Base-by-base conservation (phyloP, 352 stramenopile genomes). In the Pythium aphanidermatum region DNA sequence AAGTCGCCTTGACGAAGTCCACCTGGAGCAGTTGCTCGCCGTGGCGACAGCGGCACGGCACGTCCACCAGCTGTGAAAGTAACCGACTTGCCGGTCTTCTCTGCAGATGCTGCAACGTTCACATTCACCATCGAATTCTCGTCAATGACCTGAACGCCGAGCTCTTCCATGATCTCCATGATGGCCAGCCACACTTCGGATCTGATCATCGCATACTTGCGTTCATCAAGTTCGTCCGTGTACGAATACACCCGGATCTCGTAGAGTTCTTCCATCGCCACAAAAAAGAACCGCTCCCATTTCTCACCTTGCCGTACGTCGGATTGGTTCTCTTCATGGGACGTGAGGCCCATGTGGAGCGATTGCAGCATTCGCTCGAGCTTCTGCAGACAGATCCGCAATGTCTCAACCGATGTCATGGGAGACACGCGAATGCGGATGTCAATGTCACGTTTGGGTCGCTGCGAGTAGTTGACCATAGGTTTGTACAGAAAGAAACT, bases 401-500 rank as follows among this genome's bases (percentile, higher is more conserved):
- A 61, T 9, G 58, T 81, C 20, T 84, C 63, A 5, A 88, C 71
- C 1, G 74, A 31, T 10, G 79, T 90, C 28, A 58, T 43, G 8
- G 64, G 55, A 2, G 78, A 76, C 6, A 94, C 76, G 20, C 63
- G 55, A 10, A 92, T 66, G 17, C 68, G 70, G 19, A 94, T 75
- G 44, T 92, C 73, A 23, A 94, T 74, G 35, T 91, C 74, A 24
- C 78, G 69, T 48, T 94, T 94, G 2, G 83, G 83, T 0, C 79
- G 77, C 46, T 92, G 78, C 34, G 80, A 85, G 46, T 80, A 94
- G 47, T 94, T 94, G 25, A 94, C 73, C 83, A 94, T 92, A 20
- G 79, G 83, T 38, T 91, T 91, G 72, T 90, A 94, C n/a, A 94
- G 57, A 43, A 94, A 94, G 51, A 90, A 92, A 47, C 80, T 92